Evolutionary conservation across 495 filamentous ascomycete genomes (phyloP).

Genomic region (Penicillium subrubescens): DNA sequence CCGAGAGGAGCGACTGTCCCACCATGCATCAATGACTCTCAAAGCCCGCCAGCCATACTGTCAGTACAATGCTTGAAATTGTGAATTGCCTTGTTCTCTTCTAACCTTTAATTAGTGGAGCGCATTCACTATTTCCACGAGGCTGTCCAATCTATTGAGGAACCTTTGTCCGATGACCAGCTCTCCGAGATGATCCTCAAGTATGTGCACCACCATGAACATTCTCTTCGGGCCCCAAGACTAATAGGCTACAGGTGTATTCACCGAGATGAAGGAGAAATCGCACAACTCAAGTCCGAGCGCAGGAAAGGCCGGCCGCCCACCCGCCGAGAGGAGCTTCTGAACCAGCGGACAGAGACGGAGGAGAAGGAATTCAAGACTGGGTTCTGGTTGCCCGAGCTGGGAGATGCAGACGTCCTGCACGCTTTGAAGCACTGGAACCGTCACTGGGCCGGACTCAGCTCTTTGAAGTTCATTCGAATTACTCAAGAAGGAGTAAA

Average conservation of each 20-base stretch:
- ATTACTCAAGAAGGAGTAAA: conserved; percentile 58
- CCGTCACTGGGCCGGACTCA: conserved; percentile 61
- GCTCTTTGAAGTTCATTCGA: conserved; percentile 62
- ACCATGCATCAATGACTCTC: conserved; percentile 59
- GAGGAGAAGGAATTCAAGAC: conserved; percentile 81
- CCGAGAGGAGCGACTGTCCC: conserved; percentile 75
- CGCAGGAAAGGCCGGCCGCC: conserved; percentile 82
- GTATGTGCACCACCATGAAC: conserved; percentile 40
- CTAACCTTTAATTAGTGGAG: conserved; percentile 55
- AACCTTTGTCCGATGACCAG: conserved; percentile 57
- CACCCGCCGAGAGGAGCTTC: conserved; percentile 71
- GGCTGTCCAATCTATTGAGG: conserved; percentile 52
- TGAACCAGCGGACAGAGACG: conserved; percentile 66
- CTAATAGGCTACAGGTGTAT: conserved; percentile 60
- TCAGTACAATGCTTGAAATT: conserved; percentile 34
- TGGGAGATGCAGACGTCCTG: conserved; percentile 57
- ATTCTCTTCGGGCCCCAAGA: not conserved
- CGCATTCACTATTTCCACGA: conserved; percentile 74
- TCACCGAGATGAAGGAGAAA: conserved; percentile 75
- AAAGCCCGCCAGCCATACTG: conserved; percentile 70
- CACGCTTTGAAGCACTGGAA: conserved; percentile 59
- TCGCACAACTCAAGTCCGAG: conserved; percentile 69
- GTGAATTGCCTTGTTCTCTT: not conserved
- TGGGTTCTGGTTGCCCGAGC: conserved; percentile 77
- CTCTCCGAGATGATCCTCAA: conserved; percentile 64